A percentile compares a stretch with the other conserved stretches of the same genome.
Conservation (phyloP, 352 stramenopile genomes). For the Phytophthora quininea region DNA sequence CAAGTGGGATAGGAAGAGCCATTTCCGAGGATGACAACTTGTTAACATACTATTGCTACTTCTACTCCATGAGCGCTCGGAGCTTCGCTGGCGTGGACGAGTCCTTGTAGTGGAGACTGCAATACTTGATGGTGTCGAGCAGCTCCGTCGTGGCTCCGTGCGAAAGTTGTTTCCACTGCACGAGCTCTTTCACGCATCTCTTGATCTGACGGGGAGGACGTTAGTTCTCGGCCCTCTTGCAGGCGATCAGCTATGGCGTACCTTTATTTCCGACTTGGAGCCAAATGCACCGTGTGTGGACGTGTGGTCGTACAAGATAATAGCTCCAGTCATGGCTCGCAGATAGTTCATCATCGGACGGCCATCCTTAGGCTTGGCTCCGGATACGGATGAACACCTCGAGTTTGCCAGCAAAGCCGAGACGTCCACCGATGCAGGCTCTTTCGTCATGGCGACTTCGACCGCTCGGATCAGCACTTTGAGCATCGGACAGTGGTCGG, state of each 20-base stretch:
- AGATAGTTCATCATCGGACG: slow-evolving; percentile 51
- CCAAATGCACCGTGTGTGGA: slow-evolving; percentile 49
- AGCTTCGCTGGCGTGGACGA: slow-evolving; percentile 51
- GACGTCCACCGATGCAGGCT: slow-evolving; percentile 39
- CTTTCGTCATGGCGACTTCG: slow-evolving; percentile 42
- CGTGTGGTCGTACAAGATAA: slow-evolving; percentile 67
- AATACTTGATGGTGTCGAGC: slow-evolving; percentile 57
- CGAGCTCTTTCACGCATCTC: slow-evolving; percentile 58
- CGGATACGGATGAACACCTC: slow-evolving; percentile 41
- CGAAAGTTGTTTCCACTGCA: slow-evolving; percentile 38
- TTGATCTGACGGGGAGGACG: slow-evolving; percentile 49
- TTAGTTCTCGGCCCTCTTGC: not conserved
- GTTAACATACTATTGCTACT: slow-evolving; percentile 7
- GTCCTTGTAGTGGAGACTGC: slow-evolving; percentile 62
- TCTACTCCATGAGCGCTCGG: slow-evolving; percentile 45
- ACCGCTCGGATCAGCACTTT: slow-evolving; percentile 55
- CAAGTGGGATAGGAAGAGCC: not conserved
- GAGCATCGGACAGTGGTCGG: slow-evolving; percentile 64
- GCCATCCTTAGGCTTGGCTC: slow-evolving; percentile 38
- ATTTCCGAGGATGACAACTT: slow-evolving; percentile 9
- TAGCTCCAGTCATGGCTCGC: slow-evolving; percentile 59
- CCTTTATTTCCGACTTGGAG: slow-evolving; percentile 66
- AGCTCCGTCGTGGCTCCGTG: slow-evolving; percentile 44
- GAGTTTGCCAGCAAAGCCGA: slow-evolving; percentile 57
- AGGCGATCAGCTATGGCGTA: slow-evolving; percentile 6